These are phyloP conservation scores for Syncephalis plumigaleata DNA, from an alignment of 371 early-diverging fungal species.

Conservation along the genomic window DNA sequence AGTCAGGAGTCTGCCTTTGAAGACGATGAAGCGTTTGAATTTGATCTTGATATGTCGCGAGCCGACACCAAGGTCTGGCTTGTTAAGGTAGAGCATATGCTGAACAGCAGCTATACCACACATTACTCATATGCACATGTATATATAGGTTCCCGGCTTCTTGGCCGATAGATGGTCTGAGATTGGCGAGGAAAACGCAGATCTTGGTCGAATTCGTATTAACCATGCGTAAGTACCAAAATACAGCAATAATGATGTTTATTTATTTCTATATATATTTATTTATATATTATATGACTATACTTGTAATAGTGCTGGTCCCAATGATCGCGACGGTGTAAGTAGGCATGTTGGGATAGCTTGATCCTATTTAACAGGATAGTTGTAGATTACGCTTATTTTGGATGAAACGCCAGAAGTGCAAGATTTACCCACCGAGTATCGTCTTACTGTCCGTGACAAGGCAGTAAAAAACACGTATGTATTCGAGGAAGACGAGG, in stretches of 20 bases:
- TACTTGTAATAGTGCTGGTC: not conserved
- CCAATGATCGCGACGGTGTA: not conserved
- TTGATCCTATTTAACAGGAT: not conserved
- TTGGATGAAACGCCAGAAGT: not conserved
- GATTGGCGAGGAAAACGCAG: constrained; percentile 40
- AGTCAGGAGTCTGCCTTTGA: not conserved
- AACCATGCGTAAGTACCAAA: constrained; percentile 26
- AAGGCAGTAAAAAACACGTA: not conserved
- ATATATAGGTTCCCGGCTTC: constrained; percentile 48
- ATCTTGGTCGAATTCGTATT: constrained; percentile 65
- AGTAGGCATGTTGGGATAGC: not conserved
- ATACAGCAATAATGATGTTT: not conserved
- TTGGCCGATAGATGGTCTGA: constrained; percentile 63
- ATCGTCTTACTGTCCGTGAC: not conserved
- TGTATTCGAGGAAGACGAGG: not conserved
- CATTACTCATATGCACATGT: not conserved
- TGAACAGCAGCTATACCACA: not conserved
- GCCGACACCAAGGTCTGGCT: not conserved
- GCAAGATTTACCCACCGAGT: not conserved
- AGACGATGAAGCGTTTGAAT: not conserved
- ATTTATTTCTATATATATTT: not conserved
- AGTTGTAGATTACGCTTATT: not conserved
- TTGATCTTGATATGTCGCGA: not conserved
- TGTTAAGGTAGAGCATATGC: not conserved
- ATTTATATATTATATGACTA: not conserved